Conservation (phyloP, 2,329 filamentous ascomycete genomes). For the Tolypocladium paradoxum region DNA sequence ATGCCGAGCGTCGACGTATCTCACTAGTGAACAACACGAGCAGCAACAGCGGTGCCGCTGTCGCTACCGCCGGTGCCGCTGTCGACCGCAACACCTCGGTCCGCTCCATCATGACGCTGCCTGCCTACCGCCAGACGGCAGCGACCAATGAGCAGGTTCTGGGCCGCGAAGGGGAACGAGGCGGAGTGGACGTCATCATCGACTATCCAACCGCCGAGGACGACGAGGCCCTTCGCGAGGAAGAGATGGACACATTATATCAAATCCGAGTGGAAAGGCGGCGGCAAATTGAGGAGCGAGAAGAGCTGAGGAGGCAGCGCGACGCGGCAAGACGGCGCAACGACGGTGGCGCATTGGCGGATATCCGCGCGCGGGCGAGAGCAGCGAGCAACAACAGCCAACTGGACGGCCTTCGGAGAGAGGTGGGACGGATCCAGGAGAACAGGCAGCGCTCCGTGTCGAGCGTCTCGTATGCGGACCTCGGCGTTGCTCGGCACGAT, state of each 20-base stretch:
- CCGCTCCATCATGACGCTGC: constrained; percentile 88
- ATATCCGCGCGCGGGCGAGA: constrained; percentile 48
- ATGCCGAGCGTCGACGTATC: neutral
- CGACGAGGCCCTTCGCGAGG: constrained; percentile 67
- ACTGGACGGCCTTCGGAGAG: constrained; percentile 47
- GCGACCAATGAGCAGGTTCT: constrained; percentile 71
- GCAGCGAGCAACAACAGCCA: constrained; percentile 36
- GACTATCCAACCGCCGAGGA: constrained; percentile 75
- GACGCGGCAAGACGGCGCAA: constrained; percentile 62
- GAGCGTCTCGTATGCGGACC: constrained; percentile 64
- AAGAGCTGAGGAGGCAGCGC: constrained; percentile 59
- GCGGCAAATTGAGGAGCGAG: constrained; percentile 63
- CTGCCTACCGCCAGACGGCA: constrained; percentile 66
- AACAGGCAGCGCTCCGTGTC: constrained; percentile 58
- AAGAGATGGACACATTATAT: constrained; percentile 88
- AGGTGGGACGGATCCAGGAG: constrained; percentile 45
- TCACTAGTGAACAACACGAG: neutral
- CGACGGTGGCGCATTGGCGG: constrained; percentile 58
- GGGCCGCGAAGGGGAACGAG: constrained; percentile 81
- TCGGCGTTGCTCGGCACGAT: constrained; percentile 68
- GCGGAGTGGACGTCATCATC: constrained; percentile 80
- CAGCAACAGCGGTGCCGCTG: constrained; percentile 12
- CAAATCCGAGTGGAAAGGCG: constrained; percentile 75
- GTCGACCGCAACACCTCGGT: constrained; percentile 79
- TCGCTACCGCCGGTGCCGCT: constrained; percentile 19